Percentiles rank a stretch among this genome's conserved stretches.
Conservation (phyloP, 805 yeast genomes). For the Torulaspora maleeae region DNA sequence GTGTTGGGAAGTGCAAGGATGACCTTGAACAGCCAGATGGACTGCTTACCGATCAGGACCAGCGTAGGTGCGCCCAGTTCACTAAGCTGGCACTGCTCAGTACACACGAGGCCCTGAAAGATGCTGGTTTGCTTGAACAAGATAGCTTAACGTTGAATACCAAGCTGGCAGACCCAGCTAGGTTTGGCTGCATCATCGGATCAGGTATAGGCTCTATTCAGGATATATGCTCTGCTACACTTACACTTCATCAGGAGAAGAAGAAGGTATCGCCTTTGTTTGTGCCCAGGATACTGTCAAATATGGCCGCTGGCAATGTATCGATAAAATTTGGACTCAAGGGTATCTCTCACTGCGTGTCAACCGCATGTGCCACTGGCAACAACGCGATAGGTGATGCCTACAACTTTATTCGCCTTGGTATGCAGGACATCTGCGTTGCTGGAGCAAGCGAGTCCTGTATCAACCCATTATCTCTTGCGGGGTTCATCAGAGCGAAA, state of each 20-base stretch:
- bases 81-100: slow-evolving; percentile 78
- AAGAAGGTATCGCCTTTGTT: slow-evolving; percentile 78
- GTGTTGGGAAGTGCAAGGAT: slow-evolving; percentile 61
- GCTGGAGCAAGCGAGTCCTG: slow-evolving; percentile 95
- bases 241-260: slow-evolving; percentile 28
- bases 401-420: slow-evolving; percentile 67
- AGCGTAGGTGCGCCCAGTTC: slow-evolving; percentile 61
- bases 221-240: slow-evolving; percentile 52
- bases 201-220: slow-evolving; percentile 88
- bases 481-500: slow-evolving; percentile 88
- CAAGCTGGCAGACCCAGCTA: slow-evolving; percentile 11
- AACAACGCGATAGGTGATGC: slow-evolving; percentile 93
- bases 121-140: slow-evolving; percentile 48
- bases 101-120: slow-evolving; percentile 67
- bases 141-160: slow-evolving; percentile 34
- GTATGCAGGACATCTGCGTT: slow-evolving; percentile 78
- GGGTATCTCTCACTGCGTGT: slow-evolving; percentile 84
- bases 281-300: slow-evolving; percentile 75
- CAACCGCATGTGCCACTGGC: slow-evolving; percentile 98
- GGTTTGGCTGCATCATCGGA: slow-evolving; percentile 76
- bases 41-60: slow-evolving; percentile 40
- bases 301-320: slow-evolving; percentile 93
- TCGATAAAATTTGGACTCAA: slow-evolving; percentile 69
- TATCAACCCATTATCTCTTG: slow-evolving; percentile 77
- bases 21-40: slow-evolving; percentile 38